A percentile compares a stretch with the other conserved stretches of the same genome.
Evolutionary conservation across 495 filamentous ascomycete genomes (phyloP).

Genomic region (Trichoderma erinaceum): DNA sequence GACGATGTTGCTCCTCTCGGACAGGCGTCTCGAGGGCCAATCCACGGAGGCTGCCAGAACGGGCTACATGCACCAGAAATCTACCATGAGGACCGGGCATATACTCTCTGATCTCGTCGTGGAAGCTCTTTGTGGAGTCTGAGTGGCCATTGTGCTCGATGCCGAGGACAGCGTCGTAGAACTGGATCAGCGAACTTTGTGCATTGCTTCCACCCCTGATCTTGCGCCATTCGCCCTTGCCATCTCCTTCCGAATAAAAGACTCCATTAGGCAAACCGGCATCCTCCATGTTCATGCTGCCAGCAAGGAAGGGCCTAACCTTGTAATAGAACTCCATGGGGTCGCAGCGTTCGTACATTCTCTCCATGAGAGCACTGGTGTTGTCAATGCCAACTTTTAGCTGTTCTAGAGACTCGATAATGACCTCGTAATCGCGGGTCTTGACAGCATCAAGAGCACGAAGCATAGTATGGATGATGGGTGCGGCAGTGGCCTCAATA

Average conservation of each 20-base stretch:
- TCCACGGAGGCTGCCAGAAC: constrained; percentile 64
- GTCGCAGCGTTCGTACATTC: constrained; percentile 91
- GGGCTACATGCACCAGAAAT: constrained; percentile 70
- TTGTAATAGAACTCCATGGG: constrained; percentile 89
- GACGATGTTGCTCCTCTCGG: constrained; percentile 41
- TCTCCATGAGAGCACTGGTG: constrained; percentile 58
- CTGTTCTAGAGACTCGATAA: constrained; percentile 56
- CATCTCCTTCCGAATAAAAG: constrained; percentile 72
- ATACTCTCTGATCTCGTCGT: constrained; percentile 83
- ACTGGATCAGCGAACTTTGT: constrained; percentile 90
- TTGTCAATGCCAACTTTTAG: constrained; percentile 68
- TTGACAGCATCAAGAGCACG: constrained; percentile 65
- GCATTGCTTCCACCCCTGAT: constrained; percentile 91
- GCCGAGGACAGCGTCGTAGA: constrained; percentile 88
- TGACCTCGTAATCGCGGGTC: constrained; percentile 48
- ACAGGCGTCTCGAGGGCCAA: constrained; percentile 26
- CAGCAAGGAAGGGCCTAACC: constrained; percentile 89
- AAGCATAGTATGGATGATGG: constrained; percentile 74
- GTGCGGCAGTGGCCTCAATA: constrained; percentile 81
- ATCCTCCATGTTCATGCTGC: constrained; percentile 93
- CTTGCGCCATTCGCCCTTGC: constrained; percentile 61
- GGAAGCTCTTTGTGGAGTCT: constrained; percentile 63
- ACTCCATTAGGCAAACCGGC: constrained; percentile 85
- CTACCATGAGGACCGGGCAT: constrained; percentile 83
- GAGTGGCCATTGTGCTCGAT: constrained; percentile 56